Evolutionary conservation across 345 rosid species (phyloP).

Genomic region (Eucalyptus guilfoylei): DNA sequence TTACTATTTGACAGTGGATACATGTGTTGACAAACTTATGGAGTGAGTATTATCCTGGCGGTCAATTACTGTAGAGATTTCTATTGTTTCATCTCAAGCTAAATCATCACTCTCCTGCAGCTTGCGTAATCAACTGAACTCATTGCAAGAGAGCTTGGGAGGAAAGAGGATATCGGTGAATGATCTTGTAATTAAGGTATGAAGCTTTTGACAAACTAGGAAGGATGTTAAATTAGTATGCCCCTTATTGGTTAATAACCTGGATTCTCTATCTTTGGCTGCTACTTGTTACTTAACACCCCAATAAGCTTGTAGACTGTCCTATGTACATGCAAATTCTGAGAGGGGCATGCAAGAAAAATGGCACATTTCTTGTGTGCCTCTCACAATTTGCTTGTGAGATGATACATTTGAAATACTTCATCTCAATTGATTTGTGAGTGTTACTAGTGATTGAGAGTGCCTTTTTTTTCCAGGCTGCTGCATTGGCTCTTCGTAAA

Average conservation of each 20-base stretch:
- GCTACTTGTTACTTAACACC: background rate
- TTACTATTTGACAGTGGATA: slow-evolving; percentile 87
- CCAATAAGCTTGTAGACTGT: background rate
- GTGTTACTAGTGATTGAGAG: background rate
- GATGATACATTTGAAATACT: background rate
- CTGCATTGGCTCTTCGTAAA: slow-evolving; percentile 87
- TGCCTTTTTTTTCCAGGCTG: slow-evolving; percentile 46
- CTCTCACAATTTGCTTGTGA: background rate
- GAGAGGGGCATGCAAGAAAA: background rate
- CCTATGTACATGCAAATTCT: background rate
- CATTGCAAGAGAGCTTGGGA: slow-evolving; percentile 82
- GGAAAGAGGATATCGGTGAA: slow-evolving; percentile 88
- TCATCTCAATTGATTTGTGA: background rate
- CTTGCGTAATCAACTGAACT: slow-evolving; percentile 67
- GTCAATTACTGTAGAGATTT: background rate
- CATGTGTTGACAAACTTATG: slow-evolving; percentile 90
- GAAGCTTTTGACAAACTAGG: background rate
- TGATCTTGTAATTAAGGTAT: slow-evolving; percentile 97
- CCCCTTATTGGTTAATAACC: background rate
- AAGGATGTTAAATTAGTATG: background rate
- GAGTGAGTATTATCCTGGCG: slow-evolving; percentile 30
- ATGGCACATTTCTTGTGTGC: background rate
- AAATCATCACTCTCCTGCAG: slow-evolving; percentile 25
- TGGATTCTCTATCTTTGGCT: background rate
- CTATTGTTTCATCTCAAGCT: background rate